Percentiles rank a stretch among this genome's conserved stretches.
phyloP scores from a whole-genome alignment of 2,329 filamentous ascomycete species.

The Knufia fluminis region DNA sequence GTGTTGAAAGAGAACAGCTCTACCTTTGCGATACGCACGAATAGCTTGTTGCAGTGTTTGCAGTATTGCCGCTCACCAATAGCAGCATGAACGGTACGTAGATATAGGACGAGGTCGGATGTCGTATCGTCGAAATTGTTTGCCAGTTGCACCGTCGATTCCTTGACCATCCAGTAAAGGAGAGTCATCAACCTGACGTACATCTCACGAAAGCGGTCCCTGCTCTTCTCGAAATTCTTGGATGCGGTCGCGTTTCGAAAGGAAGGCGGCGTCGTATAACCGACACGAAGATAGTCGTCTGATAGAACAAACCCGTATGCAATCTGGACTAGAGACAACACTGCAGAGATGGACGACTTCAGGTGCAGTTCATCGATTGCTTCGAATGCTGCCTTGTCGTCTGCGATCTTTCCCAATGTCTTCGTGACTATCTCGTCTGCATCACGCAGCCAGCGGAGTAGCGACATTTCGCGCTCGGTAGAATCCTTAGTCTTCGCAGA shows the following conservation, averaged over 20 bases:
- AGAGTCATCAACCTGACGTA: constrained; percentile 82
- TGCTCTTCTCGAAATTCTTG: constrained; percentile 40
- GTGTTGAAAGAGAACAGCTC: constrained; percentile 70
- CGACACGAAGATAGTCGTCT: constrained; percentile 77
- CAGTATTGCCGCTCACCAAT: constrained; percentile 78
- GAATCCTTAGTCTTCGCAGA: constrained; percentile 44
- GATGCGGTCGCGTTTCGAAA: constrained; percentile 40
- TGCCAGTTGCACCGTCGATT: constrained; percentile 59
- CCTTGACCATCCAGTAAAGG: constrained; percentile 70
- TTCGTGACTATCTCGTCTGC: constrained; percentile 68
- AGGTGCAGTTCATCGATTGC: constrained; percentile 76
- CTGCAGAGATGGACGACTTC: constrained; percentile 58
- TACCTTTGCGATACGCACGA: constrained; percentile 78
- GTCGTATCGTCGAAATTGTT: constrained; percentile 56
- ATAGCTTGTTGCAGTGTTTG: constrained; percentile 74
- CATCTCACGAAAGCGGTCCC: constrained; percentile 72
- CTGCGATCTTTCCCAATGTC: constrained; percentile 58
- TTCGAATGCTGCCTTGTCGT: constrained; percentile 63
- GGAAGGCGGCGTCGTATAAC: constrained; percentile 55
- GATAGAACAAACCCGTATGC: constrained; percentile 71
- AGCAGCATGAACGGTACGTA: constrained; percentile 74
- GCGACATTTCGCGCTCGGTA: constrained; percentile 57
- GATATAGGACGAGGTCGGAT: constrained; percentile 66
- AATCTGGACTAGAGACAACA: constrained; percentile 63
- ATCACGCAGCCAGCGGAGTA: constrained; percentile 69